These are phyloP conservation scores for Brassica nigra DNA, from an alignment of 345 rosid genomes.

Conservation along the genomic window DNA sequence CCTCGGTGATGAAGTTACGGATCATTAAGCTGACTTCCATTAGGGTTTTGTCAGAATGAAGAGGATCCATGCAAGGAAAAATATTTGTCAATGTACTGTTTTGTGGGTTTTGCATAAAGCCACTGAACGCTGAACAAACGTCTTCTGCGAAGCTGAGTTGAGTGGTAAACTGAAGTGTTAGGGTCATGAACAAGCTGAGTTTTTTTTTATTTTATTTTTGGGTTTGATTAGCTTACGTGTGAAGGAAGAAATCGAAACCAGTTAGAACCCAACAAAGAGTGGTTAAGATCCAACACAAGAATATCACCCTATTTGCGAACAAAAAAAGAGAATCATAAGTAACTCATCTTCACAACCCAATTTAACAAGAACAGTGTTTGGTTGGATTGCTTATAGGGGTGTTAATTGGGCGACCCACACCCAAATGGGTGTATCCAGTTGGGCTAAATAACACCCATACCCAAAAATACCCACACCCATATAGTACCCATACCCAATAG, in stretches of 20 bases:
- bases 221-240: slow-evolving; percentile 49
- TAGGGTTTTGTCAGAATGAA: slow-evolving; percentile 45
- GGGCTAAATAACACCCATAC: too few relatives aligned
- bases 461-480: too few relatives aligned
- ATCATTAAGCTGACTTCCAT: slow-evolving; percentile 46
- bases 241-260: slow-evolving; percentile 67
- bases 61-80: slow-evolving; percentile 57
- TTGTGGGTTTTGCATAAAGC: slow-evolving; percentile 52
- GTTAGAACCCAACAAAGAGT: slow-evolving; percentile 60
- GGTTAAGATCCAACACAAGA: slow-evolving; percentile 69
- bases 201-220: neutral
- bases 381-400: neutral
- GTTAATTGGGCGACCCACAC: too few relatives aligned
- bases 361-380: neutral
- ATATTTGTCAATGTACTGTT: slow-evolving; percentile 46
- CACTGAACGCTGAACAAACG: slow-evolving; percentile 56
- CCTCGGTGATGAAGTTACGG: slow-evolving; percentile 53
- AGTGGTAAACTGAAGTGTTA: neutral
- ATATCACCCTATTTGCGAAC: slow-evolving; percentile 45
- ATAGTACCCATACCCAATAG: too few relatives aligned
- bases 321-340: neutral
- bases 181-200: neutral
- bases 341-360: neutral
- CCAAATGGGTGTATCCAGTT: too few relatives aligned
- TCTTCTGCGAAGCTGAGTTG: slow-evolving; percentile 60